Evolutionary conservation across 441 rosid genomes (phyloP).

Genomic region (Corymbia citriodora): DNA sequence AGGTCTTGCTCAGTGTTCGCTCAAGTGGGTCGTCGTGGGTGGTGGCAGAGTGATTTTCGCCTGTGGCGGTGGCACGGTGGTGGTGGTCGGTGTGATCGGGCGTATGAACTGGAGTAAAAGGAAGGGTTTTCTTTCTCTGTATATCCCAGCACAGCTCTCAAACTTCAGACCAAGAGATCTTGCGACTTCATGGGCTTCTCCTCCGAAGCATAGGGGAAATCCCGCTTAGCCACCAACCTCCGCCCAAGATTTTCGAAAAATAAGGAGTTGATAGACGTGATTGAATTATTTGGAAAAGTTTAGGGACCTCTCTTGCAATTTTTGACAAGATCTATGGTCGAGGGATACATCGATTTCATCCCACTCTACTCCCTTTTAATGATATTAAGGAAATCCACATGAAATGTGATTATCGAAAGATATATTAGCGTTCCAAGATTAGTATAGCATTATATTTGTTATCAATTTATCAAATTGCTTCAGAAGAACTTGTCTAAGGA

Average conservation of each 20-base stretch:
- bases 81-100: background rate
- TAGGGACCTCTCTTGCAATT: background rate
- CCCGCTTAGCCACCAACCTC: background rate
- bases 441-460: no score
- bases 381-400: background rate
- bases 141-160: no score
- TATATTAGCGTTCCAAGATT: no score
- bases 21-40: background rate
- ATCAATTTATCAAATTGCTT: no score
- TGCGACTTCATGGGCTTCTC: background rate
- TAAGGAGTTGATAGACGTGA: background rate
- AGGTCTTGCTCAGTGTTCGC: background rate
- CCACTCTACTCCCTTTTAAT: background rate
- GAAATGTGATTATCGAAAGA: background rate
- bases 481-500: no score
- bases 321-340: no score
- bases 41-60: background rate
- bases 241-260: background rate
- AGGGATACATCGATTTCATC: background rate
- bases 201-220: no score
- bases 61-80: background rate
- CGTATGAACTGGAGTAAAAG: no score
- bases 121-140: no score
- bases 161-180: background rate
- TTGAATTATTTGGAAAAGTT: background rate